Evolutionary conservation across 108 stramenopile species (phyloP), one percentile per base, ranked within the genome.

Genomic region (Epithemia pelagica): DNA sequence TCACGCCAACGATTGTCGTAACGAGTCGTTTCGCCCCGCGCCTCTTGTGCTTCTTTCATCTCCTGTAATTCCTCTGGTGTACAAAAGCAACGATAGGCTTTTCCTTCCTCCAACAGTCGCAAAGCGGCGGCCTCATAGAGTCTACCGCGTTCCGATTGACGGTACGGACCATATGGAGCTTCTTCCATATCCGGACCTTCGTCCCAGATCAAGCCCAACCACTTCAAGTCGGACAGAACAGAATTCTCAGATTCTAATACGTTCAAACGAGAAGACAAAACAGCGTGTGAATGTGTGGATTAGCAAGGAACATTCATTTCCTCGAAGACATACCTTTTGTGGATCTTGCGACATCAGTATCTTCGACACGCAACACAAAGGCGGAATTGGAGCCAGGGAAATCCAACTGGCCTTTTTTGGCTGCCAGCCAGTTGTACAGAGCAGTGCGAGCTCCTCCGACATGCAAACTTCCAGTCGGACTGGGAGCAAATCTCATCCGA

Each of bases 1-100:
- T 97, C 97, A 7, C 97, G 81, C 97, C 97, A 98, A 19, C 90
- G 95, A 10, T 94, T 91, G 81, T 98, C 97, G 74, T 98, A 98
- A 28, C 93, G 80, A 15, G 88, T 85, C 22, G 84, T 86, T 26
- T 85, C 81, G 18, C 92, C 94, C 29, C 58, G 77, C 7, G 86
- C 88, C 58, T 88, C 90, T 73, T 86, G 87, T 65, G 78, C 73
- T 28, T 78, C 90, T 82, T 88, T 91, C 90, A 95, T 88, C 52
- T 76, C 86, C 59, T 95, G 92, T 52, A 98, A 81, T 68, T 98
- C 96, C 69, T 98, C 97, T 20, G 90, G 68, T 19, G 97, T 87
- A 70, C 95, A 96, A 65, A 98, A 98, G 78, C 97, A 98, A 28
- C 90, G 85, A 75, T 98, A 98, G 22, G 96, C 97, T 62, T 90